Percentiles rank a stretch among this genome's conserved stretches.
These are phyloP conservation scores for Anthoceros angustus DNA, from an alignment of 225 moss, liverwort and hornwort genomes.

Conservation along the genomic window DNA sequence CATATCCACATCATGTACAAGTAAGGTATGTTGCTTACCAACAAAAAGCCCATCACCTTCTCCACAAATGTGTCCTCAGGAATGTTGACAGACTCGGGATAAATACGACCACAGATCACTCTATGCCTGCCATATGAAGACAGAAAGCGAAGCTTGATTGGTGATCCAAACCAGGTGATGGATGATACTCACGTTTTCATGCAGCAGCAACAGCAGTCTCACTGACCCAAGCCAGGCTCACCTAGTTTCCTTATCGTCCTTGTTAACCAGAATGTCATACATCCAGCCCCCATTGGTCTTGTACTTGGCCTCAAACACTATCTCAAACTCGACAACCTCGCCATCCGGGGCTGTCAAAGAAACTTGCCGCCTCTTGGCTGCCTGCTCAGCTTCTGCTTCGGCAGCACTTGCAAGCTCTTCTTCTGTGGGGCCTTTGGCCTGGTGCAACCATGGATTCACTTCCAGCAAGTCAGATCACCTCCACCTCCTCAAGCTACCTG, in stretches of 20 bases:
- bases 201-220: not conserved
- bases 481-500: too few relatives aligned
- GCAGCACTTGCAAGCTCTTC: conserved; percentile 49
- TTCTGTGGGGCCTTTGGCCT: conserved; percentile 49
- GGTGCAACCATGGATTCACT: not conserved
- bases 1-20: not conserved
- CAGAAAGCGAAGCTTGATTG: not conserved
- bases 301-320: conserved; percentile 60
- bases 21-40: conserved; percentile 27
- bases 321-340: conserved; percentile 62
- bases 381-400: conserved; percentile 50
- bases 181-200: too few relatives aligned
- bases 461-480: too few relatives aligned
- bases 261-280: conserved; percentile 78
- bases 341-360: conserved; percentile 36
- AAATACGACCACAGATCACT: conserved; percentile 75
- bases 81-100: conserved; percentile 60
- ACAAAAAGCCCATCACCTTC: conserved; percentile 66
- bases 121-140: conserved; percentile 46
- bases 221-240: conserved; percentile 4
- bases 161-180: not conserved
- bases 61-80: conserved; percentile 71
- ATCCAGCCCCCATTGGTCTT: conserved; percentile 98
- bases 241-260: conserved; percentile 94
- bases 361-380: conserved; percentile 45